Conservation (phyloP, 805 yeast species). For the Saccharomycopsis guyanensis region DNA sequence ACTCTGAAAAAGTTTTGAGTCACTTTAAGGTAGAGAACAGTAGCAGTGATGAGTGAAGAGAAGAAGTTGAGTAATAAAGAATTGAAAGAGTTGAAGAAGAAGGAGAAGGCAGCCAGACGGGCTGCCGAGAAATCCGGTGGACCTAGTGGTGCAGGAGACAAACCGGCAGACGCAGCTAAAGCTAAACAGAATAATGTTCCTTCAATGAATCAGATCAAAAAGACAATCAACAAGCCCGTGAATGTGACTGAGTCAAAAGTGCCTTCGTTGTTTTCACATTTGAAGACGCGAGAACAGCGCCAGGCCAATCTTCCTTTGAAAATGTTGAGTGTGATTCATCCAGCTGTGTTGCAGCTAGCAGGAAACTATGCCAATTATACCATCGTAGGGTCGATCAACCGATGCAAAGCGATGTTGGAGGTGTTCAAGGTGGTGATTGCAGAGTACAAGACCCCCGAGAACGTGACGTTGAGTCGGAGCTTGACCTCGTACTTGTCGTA, state of each 20-base stretch:
- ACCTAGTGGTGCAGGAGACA: not conserved
- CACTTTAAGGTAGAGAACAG: no score
- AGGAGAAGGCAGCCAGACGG: conserved; percentile 86
- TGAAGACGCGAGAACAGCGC: conserved; percentile 74
- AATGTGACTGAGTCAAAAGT: conserved; percentile 30
- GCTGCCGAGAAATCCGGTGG: conserved; percentile 63
- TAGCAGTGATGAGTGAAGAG: conserved; percentile 2
- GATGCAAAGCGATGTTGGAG: conserved; percentile 77
- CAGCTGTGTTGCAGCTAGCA: conserved; percentile 70
- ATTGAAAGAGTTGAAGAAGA: conserved; percentile 77
- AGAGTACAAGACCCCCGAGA: conserved; percentile 80
- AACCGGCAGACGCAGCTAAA: conserved; percentile 26
- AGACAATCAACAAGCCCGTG: conserved; percentile 40
- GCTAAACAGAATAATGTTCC: conserved; percentile 37
- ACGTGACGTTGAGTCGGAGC: conserved; percentile 79
- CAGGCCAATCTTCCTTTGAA: conserved; percentile 36
- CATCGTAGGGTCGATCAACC: conserved; percentile 81
- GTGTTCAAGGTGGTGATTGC: conserved; percentile 74
- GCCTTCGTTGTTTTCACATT: conserved; percentile 67
- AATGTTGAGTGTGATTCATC: conserved; percentile 72
- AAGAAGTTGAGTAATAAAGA: conserved; percentile 57
- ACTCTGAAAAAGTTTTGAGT: no score
- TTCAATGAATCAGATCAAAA: conserved; percentile 45
- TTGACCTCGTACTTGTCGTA: conserved; percentile 80
- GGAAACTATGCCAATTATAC: conserved; percentile 76